Evolutionary conservation across 2,329 filamentous ascomycete species (phyloP), one percentile per base, ranked within the genome.

Genomic region (Talaromyces funiculosus): DNA sequence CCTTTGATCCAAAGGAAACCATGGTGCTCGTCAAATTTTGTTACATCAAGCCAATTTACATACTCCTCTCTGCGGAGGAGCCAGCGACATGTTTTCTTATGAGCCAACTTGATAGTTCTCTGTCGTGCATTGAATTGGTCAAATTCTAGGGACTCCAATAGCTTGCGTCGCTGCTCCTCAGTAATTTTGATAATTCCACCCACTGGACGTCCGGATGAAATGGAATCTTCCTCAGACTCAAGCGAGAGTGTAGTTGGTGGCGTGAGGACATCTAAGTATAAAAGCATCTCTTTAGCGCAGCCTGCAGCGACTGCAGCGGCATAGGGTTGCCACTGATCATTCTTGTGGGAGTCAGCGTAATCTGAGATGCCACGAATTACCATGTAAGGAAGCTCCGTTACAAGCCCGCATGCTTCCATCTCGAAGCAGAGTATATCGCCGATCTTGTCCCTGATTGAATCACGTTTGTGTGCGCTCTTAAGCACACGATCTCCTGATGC

Each of bases 1-100:
- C 74, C 74, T 33, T 67, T 73, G 9, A 78, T 72, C 75, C 74
- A 77, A 1, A 78, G 51, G 38, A 76, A 69, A 7, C 71, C 71
- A 58, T 67, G 61, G 40, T 73, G 64, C 8, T 66, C 38, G 0
- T 9, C 1, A 3, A 66, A 18, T 20, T 69, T 63, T 1, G 49
- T 51, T 1, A 60, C 31, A 40, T 78, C 67, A 9, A 73, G 66
- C 80, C 79, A 81, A 18, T 64, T 20, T 12, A 8, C 8, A 37
- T 62, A 62, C 16, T 59, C 47, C 1, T 38, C 16, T 24, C 35
- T 35, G 20, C 22, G 12, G 24, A 62, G 45, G 5, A 62, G 20
- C 60, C 60, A 62, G 29, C 14, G 24, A 24, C 60, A 62, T 16
- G 60, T 62, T 22, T 53, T 59, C 6, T 14, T 14, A 43, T 59